A percentile compares a stretch with the other conserved stretches of the same genome.
Evolutionary conservation across 148 eudicot species (phyloP).

Genomic region (Polygonum maritimum): DNA sequence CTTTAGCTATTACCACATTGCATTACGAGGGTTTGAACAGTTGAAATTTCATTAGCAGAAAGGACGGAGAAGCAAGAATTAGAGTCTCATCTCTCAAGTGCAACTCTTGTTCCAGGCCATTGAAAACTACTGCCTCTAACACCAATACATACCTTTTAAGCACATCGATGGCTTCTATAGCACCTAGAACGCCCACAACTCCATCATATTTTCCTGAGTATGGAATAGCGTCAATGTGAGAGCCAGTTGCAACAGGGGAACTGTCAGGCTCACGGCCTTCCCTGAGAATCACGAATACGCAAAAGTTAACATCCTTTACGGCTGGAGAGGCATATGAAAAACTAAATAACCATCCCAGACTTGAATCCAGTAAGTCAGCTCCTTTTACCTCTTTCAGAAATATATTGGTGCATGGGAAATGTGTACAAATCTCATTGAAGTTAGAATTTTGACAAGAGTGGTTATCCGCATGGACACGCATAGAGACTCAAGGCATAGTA

Average conservation of each 20-base stretch:
- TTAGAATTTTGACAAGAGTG: neutral
- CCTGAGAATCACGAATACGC: conserved; percentile 29
- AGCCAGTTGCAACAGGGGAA: conserved; percentile 78
- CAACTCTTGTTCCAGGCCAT: neutral
- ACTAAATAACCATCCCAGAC: neutral
- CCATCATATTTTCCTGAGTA: conserved; percentile 97
- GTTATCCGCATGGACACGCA: neutral
- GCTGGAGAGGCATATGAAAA: neutral
- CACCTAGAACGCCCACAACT: conserved; percentile 95
- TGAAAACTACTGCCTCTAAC: neutral
- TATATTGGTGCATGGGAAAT: neutral
- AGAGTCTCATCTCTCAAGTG: neutral
- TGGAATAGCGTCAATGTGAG: conserved; percentile 95
- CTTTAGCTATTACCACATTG: neutral
- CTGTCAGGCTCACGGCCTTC: conserved; percentile 67
- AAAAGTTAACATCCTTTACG: neutral
- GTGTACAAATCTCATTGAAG: neutral
- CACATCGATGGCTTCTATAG: conserved; percentile 85
- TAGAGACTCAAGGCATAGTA: neutral
- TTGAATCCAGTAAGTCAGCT: neutral
- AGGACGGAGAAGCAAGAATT: neutral
- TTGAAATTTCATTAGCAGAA: neutral
- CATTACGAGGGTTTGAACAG: neutral
- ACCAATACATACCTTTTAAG: conserved; percentile 44
- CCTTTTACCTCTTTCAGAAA: neutral